Base-by-base conservation (phyloP, 1,284 basidiomycete species). In the Marasmius oreades region DNA sequence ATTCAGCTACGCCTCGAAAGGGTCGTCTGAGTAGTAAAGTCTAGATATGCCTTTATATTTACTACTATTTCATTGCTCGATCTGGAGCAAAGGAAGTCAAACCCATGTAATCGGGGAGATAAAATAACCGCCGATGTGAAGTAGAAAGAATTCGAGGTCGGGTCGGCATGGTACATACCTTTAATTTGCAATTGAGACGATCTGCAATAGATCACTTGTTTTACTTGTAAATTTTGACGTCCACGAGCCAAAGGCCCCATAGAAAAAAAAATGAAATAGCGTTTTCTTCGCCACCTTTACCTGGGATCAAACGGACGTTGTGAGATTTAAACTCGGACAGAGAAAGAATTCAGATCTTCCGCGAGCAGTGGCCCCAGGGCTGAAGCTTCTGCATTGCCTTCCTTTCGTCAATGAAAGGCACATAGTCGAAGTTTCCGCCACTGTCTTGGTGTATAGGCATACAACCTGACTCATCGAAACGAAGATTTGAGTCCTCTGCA, bases 341-440 rank as follows among this genome's bases (percentile, higher is more conserved):
- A 31, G 28, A 31, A 31, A 51, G 31, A 45, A 46, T 42, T 52
- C 39, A 46, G 42, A 37, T 56, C 42, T 50, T 48, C 24, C 43
- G 55, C 55, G 55, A 56, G 45, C 50, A 56, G 55, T 52, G 55
- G 55, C 55, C 23, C 26, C 33, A 47, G 42, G n/a, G 23, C 39
- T 42, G n/a, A 42, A 42, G n/a, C 39, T 42, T 42, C 39, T 42
- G 36, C 16, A 1, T 28, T 45, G 36, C 31, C 45, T 10, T 28
- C 28, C 42, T 37, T 43, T 23, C 18, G 24, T 36, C 23, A 4
- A 43, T 37, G 14, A 24, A 36, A 43, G 24, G 51, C 11, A 44
- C 24, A 23, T 22, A 51, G 36, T 45, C 36, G 22, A 52, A 34
- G 22, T 18, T 43, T 37, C 26, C 42, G 37, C 50, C 43, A 33